phyloP scores from a whole-genome alignment of 345 rosid species.

The Lepidium africanum region DNA sequence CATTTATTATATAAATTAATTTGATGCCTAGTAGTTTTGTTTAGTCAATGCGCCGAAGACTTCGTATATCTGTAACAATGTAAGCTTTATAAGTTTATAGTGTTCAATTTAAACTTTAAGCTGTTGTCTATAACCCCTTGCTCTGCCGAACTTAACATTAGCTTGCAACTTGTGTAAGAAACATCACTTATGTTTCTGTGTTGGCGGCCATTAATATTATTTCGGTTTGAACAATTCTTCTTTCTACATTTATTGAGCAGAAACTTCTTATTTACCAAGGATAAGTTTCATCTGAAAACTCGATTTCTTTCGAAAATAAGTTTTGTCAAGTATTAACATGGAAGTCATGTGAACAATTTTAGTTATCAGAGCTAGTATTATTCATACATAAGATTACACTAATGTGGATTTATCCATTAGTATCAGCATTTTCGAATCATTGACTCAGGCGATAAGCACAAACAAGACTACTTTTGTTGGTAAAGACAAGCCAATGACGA shows the following conservation, averaged over 20 bases:
- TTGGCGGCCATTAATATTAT: background rate
- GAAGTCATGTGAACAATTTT: background rate
- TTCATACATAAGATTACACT: background rate
- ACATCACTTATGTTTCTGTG: background rate
- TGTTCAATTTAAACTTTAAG: background rate
- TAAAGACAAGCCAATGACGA: background rate
- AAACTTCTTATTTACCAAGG: background rate
- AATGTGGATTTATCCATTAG: background rate
- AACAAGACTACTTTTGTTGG: background rate
- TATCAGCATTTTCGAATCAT: background rate
- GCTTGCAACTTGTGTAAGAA: slow-evolving; percentile 7
- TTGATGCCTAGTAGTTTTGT: background rate
- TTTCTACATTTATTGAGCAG: background rate
- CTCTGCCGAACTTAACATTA: slow-evolving; percentile 7
- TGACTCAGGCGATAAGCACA: background rate
- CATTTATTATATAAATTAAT: background rate
- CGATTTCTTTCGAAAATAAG: background rate
- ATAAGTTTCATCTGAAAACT: background rate
- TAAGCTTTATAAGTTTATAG: background rate
- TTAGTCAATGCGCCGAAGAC: background rate
- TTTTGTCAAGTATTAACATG: background rate
- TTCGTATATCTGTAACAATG: slow-evolving; percentile 9
- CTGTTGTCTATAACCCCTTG: background rate
- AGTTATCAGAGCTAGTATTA: background rate
- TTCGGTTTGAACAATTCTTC: background rate